Evolutionary conservation across 2,329 filamentous ascomycete species (phyloP).

Genomic region (Didymosphaeria variabile): DNA sequence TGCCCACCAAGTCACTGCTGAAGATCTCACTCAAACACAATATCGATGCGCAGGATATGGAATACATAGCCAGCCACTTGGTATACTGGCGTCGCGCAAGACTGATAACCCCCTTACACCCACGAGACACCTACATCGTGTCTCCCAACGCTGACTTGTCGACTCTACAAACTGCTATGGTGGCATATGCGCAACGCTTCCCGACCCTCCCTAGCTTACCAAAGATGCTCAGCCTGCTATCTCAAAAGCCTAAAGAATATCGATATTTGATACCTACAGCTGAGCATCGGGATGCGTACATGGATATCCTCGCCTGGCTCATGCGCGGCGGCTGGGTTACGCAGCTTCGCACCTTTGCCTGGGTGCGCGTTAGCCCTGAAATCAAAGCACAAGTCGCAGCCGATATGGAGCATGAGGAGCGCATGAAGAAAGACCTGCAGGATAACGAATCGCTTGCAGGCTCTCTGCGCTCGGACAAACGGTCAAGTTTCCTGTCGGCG

Average conservation of each 20-base stretch:
- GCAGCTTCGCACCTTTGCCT: constrained; percentile 89
- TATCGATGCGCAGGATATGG: constrained; percentile 81
- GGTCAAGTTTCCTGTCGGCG: constrained; percentile 39
- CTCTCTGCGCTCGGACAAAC: constrained; percentile 42
- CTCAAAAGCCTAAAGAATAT: constrained; percentile 81
- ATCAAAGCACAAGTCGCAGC: constrained; percentile 83
- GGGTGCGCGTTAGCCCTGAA: constrained; percentile 83
- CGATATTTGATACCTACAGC: constrained; percentile 85
- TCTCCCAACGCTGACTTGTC: constrained; percentile 86
- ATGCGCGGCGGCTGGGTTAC: constrained; percentile 93
- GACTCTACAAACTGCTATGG: constrained; percentile 73
- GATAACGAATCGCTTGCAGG: constrained; percentile 43
- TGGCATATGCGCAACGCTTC: constrained; percentile 79
- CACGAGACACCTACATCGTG: constrained; percentile 88
- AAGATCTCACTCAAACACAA: constrained; percentile 76
- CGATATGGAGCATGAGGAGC: constrained; percentile 64
- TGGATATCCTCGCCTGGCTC: constrained; percentile 92
- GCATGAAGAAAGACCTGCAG: constrained; percentile 43
- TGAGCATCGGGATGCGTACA: constrained; percentile 85
- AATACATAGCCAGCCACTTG: constrained; percentile 88
- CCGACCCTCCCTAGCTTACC: constrained; percentile 83
- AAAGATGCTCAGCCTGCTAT: constrained; percentile 86
- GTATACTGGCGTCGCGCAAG: constrained; percentile 96
- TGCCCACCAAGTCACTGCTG: constrained; percentile 71
- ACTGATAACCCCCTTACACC: constrained; percentile 88